These are phyloP conservation scores for Kodamaea kakaduensis DNA, from an alignment of 805 yeast species.

Conservation along the genomic window DNA sequence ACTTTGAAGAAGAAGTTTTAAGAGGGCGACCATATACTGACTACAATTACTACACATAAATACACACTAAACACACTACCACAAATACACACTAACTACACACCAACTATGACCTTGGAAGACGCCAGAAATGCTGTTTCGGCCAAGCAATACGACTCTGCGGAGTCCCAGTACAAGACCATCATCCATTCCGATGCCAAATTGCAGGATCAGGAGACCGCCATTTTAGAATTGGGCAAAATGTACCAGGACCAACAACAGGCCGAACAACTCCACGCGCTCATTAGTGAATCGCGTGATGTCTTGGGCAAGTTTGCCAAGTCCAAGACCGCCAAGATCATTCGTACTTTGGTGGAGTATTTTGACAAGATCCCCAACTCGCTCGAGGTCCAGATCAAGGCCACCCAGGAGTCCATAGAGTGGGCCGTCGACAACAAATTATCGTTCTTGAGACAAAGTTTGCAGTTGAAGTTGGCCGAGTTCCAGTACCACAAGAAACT, in stretches of 20 bases:
- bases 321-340: slow-evolving; percentile 90
- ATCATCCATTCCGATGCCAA: slow-evolving; percentile 32
- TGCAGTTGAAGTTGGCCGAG: slow-evolving; percentile 78
- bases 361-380: slow-evolving; percentile 62
- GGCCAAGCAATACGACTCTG: slow-evolving; percentile 46
- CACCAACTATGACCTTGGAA: slow-evolving; percentile 32
- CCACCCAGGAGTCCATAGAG: slow-evolving; percentile 74
- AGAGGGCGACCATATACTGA: too few species aligned
- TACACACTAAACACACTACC: too few species aligned
- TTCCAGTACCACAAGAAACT: slow-evolving; percentile 62
- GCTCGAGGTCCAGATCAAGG: slow-evolving; percentile 64
- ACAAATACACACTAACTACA: too few species aligned
- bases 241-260: slow-evolving; percentile 53
- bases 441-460: slow-evolving; percentile 81
- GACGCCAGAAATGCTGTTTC: slow-evolving; percentile 60
- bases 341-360: slow-evolving; percentile 74
- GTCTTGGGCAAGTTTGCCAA: slow-evolving; percentile 82
- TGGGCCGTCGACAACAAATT: slow-evolving; percentile 86
- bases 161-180: slow-evolving; percentile 57
- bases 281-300: slow-evolving; percentile 64
- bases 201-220: slow-evolving; percentile 52
- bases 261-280: slow-evolving; percentile 49
- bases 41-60: too few species aligned
- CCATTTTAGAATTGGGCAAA: slow-evolving; percentile 73
- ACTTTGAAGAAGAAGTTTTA: too few species aligned